Percentiles rank a stretch among this genome's conserved stretches.
Evolutionary conservation across 768 basidiomycete species (phyloP).

Genomic region (Dentipellis fragilis): DNA sequence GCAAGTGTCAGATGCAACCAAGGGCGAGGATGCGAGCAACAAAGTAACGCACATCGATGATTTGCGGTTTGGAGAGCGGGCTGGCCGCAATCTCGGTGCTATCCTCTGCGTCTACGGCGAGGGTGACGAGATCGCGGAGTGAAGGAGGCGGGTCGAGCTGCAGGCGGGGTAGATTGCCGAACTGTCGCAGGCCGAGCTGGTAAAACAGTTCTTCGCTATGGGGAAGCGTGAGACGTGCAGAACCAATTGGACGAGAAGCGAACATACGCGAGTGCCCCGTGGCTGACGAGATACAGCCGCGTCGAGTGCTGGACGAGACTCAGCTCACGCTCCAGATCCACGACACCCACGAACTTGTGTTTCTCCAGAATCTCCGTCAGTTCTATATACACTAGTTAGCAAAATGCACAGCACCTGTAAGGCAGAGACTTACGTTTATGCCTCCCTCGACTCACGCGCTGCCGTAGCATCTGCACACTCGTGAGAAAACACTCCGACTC

Average conservation of each 20-base stretch:
- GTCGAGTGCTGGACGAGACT: conserved; percentile 84
- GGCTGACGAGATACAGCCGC: conserved; percentile 83
- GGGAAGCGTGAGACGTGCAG: not conserved
- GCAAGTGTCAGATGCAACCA: not conserved
- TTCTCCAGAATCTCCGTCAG: conserved; percentile 76
- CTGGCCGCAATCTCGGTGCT: conserved; percentile 30
- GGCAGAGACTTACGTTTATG: conserved; percentile 49
- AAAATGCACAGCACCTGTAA: not conserved
- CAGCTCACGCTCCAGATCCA: conserved; percentile 62
- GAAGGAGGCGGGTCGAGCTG: conserved; percentile 78
- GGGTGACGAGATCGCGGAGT: conserved; percentile 55
- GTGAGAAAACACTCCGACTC: conserved; percentile 72
- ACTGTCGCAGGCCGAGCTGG: conserved; percentile 86
- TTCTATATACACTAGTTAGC: conserved; percentile 33
- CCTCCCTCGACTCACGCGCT: conserved; percentile 43
- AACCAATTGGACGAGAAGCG: not conserved
- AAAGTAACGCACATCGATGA: conserved; percentile 52
- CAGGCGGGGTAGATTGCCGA: conserved; percentile 69
- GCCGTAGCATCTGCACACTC: conserved; percentile 62
- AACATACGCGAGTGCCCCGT: conserved; percentile 73
- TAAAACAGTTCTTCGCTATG: conserved; percentile 91
- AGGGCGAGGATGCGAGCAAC: not conserved
- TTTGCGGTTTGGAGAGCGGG: conserved; percentile 45
- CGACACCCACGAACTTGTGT: conserved; percentile 89
- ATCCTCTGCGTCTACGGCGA: conserved; percentile 70